phyloP scores from a whole-genome alignment of 208 protist species.

The Crithidia thermophila region DNA sequence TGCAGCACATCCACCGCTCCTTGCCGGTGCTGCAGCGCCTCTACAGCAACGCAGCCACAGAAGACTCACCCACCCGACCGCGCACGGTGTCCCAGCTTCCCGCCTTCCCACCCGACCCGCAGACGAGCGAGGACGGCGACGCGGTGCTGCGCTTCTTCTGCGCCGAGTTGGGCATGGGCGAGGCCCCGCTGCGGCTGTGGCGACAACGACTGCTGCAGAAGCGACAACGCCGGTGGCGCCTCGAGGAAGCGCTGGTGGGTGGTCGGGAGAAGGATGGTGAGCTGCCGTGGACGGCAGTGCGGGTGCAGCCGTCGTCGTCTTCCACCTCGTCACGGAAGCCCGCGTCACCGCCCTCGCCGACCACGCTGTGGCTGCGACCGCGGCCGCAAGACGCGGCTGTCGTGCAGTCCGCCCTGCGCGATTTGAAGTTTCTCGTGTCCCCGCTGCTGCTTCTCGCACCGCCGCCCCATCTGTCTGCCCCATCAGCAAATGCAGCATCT shows the following conservation, averaged over 20 bases:
- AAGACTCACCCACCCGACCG: no score
- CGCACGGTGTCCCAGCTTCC: neutral
- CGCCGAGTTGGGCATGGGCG: conserved; percentile 67
- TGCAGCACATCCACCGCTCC: conserved; percentile 65
- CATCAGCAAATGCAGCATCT: neutral
- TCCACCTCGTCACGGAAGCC: neutral
- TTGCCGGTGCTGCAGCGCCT: conserved; percentile 54
- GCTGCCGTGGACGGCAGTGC: conserved; percentile 20
- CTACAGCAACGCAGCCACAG: conserved; percentile 18
- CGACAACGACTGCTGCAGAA: conserved; percentile 27
- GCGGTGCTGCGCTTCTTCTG: conserved; percentile 60
- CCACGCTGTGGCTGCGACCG: conserved; percentile 35
- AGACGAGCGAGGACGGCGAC: conserved; percentile 44
- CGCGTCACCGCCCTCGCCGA: conserved; percentile 1
- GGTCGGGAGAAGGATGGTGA: neutral
- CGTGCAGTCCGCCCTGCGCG: conserved; percentile 37
- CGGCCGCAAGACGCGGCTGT: conserved; percentile 54
- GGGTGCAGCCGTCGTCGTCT: neutral
- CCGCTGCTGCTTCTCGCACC: conserved; percentile 66
- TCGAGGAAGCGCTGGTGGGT: no score
- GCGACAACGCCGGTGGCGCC: conserved; percentile 39
- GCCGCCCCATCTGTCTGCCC: conserved; percentile 6
- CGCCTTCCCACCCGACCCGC: conserved; percentile 34
- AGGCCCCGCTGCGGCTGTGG: conserved; percentile 48
- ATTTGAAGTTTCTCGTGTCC: conserved; percentile 59